Evolutionary conservation across 306 rosid species (phyloP), one percentile per base, ranked within the genome.

Genomic region (Leucaena leucocephala): DNA sequence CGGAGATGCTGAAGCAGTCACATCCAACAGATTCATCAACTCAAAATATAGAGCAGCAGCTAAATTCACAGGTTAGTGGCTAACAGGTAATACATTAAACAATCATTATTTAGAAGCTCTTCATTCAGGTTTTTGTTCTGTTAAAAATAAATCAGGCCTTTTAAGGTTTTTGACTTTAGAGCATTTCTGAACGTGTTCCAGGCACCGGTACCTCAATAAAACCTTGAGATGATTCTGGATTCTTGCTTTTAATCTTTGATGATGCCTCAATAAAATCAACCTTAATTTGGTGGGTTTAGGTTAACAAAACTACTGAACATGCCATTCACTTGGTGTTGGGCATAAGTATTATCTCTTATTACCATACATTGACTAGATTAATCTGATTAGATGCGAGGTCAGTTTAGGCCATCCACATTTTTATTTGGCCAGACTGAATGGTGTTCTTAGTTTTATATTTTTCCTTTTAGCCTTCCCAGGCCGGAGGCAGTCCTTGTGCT

Each of bases 11-110:
- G 80, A 89, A 87, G 75, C 93, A 85, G 62, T 48, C 63, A 8
- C 84, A 84, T 76, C 75, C 78, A 65, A 58, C 84, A 50, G 87
- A 87, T 75, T 83, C 77, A 34, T 75, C 82, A 33, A 74, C 74
- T 58, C 86, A 83, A 83, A 83, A 81, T 68, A 63, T 83, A 44
- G 88, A 81, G 84, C 98, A 82, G 90, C 91, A 82, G 34, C 86
- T 76, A 82, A 79, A 73, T 86, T 85, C 86, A 77, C 91, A 89
- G 90, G 94, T 90, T 84, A 86, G 86, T 80, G 74, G 71, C 81
- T 77, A 78, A 45, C 78, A 49, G 82, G 85, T 71, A 83, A 64
- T 76, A 62, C 63, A 74, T 78, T 43, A 43, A 80, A 72, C 17
- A 48, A 76, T 78, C 64, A 74, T 82, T 75, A 59, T 68, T 82